Evolutionary conservation across 2,329 filamentous ascomycete species (phyloP), one percentile per base, ranked within the genome.

Genomic region (Aureobasidium uvarum): DNA sequence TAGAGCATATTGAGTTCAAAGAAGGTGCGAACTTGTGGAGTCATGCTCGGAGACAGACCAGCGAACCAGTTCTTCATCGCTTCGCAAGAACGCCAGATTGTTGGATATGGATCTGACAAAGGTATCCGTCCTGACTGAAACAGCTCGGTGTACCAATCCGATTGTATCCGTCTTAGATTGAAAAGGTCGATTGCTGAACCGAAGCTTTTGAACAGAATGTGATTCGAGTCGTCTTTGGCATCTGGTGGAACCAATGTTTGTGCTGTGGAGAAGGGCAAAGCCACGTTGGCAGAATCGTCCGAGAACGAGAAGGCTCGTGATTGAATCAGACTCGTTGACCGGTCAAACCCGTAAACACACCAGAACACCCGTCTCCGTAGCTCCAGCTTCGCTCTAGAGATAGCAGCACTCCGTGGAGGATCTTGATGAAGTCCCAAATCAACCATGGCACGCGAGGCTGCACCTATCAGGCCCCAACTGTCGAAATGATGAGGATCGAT

Each of bases 351-450:
- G 75, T 97, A 97, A 4, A 95, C 89, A 73, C 90, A 96, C 76
- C 96, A 92, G 73, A 96, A 98, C 1, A 96, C 89, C 70, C 89
- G 87, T 60, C 94, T 86, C 62, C 94, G 86, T 67, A 92, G 81
- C 70, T 96, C 91, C 14, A 96, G 79, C 52, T 87, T 85, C 2
- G 85, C 80, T 70, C 87, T 88, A 66, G 91, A 86, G 13, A 88
- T 83, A 33, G 86, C 79, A 18, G 89, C 84, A 68, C 89, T 87
- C 65, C 85, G 83, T 0, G 90, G 89, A 3, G 92, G 92, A 70
- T 98, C 94, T 77, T 97, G 94, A 76, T 98, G 95, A 66, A 96
- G 87, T 8, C 95, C 95, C 36, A 97, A 80, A 77, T 99, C 95
- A 25, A 97, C 85, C 73, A 94, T 87, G 6, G 92, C 91, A 66